Evolutionary conservation across 2,329 filamentous ascomycete species (phyloP).

Genomic region (Cercospora janseana): DNA sequence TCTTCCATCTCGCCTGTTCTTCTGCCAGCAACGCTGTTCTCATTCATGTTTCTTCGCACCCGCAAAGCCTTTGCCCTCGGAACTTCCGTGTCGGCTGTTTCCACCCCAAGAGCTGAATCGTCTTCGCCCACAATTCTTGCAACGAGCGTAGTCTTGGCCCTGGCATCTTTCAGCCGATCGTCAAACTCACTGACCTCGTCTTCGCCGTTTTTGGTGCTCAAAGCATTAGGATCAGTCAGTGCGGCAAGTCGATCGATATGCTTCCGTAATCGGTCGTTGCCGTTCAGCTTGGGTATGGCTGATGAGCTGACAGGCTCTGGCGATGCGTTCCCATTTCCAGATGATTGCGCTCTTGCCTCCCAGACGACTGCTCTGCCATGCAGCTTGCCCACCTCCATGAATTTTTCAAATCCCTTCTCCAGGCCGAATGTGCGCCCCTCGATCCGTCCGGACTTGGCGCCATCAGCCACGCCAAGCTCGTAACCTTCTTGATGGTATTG

Average conservation of each 20-base stretch:
- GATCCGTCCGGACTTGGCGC: constrained; percentile 71
- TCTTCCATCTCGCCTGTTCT: constrained; percentile 41
- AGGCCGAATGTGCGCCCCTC: constrained; percentile 90
- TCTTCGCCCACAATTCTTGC: constrained; percentile 63
- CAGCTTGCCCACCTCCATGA: constrained; percentile 72
- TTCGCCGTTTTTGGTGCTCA: constrained; percentile 80
- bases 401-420: constrained; percentile 92
- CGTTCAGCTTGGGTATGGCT: constrained; percentile 15
- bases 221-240: constrained; percentile 72
- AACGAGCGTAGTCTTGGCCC: constrained; percentile 80
- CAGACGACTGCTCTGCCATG: constrained; percentile 80
- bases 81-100: neutral
- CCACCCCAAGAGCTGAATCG: constrained; percentile 10
- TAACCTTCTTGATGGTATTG: constrained; percentile 82
- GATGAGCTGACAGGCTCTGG: neutral
- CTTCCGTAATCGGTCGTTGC: constrained; percentile 67
- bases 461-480: constrained; percentile 70
- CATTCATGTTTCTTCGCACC: constrained; percentile 25
- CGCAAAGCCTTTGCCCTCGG: constrained; percentile 21
- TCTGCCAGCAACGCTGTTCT: constrained; percentile 26
- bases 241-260: constrained; percentile 74
- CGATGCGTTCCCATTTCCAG: neutral
- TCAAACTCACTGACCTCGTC: constrained; percentile 90
- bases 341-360: constrained; percentile 64
- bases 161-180: constrained; percentile 77